These are phyloP conservation scores for Naganishia randhawae DNA, from an alignment of 768 basidiomycete genomes.

Conservation along the genomic window DNA sequence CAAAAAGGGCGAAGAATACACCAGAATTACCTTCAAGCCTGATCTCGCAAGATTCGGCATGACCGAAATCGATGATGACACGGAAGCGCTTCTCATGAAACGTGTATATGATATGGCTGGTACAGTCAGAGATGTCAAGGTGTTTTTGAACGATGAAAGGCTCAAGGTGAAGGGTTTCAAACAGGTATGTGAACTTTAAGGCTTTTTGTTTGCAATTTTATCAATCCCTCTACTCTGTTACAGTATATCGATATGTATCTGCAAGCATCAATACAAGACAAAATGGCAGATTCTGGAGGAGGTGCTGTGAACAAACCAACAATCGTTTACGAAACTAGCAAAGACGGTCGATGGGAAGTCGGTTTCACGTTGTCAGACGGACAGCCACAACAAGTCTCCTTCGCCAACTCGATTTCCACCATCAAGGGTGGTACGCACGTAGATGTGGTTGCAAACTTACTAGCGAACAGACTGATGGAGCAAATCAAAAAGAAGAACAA, in stretches of 20 bases:
- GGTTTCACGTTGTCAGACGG: constrained; percentile 93
- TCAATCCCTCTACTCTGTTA: not conserved
- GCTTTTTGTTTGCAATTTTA: not conserved
- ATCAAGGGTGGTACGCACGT: constrained; percentile 97
- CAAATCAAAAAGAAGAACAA: constrained; percentile 96
- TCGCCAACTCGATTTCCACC: constrained; percentile 95
- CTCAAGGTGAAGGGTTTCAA: constrained; percentile 93
- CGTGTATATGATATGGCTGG: constrained; percentile 97
- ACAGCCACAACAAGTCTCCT: constrained; percentile 86
- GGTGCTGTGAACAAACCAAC: constrained; percentile 71
- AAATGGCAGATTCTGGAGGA: constrained; percentile 69
- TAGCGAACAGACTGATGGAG: constrained; percentile 76
- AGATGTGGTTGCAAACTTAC: constrained; percentile 73
- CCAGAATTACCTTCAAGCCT: constrained; percentile 85
- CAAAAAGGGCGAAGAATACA: constrained; percentile 80
- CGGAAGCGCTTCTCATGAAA: constrained; percentile 77
- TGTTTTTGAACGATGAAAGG: constrained; percentile 84
- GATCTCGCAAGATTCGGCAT: constrained; percentile 90
- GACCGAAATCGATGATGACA: constrained; percentile 81
- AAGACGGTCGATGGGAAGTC: constrained; percentile 78
- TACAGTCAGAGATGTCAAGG: constrained; percentile 87
- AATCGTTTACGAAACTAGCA: constrained; percentile 74
- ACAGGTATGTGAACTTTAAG: constrained; percentile 41
- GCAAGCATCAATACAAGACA: constrained; percentile 67
- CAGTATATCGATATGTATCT: constrained; percentile 94